Evolutionary conservation across 2,329 filamentous ascomycete genomes (phyloP).

Genomic region (Westerdykella aurantiaca): DNA sequence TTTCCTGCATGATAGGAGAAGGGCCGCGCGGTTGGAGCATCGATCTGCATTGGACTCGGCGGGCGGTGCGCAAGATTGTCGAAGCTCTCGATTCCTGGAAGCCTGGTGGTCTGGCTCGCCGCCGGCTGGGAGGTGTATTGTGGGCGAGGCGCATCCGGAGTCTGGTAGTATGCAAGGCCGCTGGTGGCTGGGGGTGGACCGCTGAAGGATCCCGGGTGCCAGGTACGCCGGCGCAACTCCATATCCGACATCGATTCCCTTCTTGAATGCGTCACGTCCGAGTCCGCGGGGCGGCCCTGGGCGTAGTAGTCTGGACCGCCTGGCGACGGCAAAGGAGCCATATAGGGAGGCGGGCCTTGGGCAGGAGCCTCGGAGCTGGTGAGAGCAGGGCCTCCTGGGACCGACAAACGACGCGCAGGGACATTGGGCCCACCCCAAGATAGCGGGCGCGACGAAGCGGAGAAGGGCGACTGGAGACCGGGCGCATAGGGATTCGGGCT

Average conservation of each 20-base stretch:
- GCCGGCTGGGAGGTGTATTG: slow-evolving; percentile 50
- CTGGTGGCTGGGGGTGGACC: slow-evolving; percentile 60
- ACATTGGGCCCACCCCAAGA: slow-evolving; percentile 57
- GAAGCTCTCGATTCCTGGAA: slow-evolving; percentile 90
- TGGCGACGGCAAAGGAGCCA: slow-evolving; percentile 52
- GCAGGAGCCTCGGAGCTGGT: slow-evolving; percentile 55
- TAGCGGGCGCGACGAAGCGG: slow-evolving; percentile 62
- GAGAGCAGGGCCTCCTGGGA: slow-evolving; percentile 67
- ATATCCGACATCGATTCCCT: slow-evolving; percentile 68
- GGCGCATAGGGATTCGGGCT: slow-evolving; percentile 68
- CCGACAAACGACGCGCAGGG: slow-evolving; percentile 69
- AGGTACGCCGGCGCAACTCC: slow-evolving; percentile 77
- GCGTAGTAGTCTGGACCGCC: slow-evolving; percentile 44
- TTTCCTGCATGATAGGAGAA: slow-evolving; percentile 34
- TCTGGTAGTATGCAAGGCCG: slow-evolving; percentile 69
- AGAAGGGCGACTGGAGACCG: slow-evolving; percentile 64
- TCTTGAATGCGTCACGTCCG: slow-evolving; percentile 47
- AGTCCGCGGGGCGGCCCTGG: slow-evolving; percentile 55
- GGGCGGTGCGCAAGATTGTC: slow-evolving; percentile 66
- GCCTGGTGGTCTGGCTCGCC: slow-evolving; percentile 56
- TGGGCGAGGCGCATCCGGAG: slow-evolving; percentile 57
- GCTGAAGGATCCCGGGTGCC: slow-evolving; percentile 73
- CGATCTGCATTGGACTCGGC: slow-evolving; percentile 72
- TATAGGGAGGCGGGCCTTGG: slow-evolving; percentile 54
- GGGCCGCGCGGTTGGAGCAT: slow-evolving; percentile 45